Percentiles rank a stretch among this genome's conserved stretches.
phyloP scores from a whole-genome alignment of 176 grass and related monocot species.

The Bromus sterilis region DNA sequence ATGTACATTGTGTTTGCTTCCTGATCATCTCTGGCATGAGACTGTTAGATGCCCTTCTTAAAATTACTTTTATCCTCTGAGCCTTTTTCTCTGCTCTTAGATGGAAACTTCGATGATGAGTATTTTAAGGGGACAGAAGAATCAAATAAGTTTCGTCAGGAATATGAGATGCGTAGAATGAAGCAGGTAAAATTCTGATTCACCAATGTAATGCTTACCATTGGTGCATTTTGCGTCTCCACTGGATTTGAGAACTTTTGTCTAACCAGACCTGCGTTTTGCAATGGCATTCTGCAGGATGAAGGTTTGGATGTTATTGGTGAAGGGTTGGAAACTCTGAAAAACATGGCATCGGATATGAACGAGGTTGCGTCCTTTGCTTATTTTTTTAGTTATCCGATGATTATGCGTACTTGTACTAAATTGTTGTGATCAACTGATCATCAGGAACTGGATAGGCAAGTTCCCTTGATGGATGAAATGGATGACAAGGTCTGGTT shows the following conservation, averaged over 20 bases:
- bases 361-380: slow-evolving; percentile 54
- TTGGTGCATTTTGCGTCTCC: not conserved
- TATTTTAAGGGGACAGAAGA: slow-evolving; percentile 90
- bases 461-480: slow-evolving; percentile 98
- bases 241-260: not conserved
- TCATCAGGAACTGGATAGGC: slow-evolving; percentile 89
- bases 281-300: slow-evolving; percentile 49
- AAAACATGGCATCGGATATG: slow-evolving; percentile 95
- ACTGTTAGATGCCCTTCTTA: not conserved
- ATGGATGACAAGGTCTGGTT: slow-evolving; percentile 85
- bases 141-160: slow-evolving; percentile 63
- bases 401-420: slow-evolving; percentile 1
- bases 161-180: slow-evolving; percentile 93
- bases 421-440: slow-evolving; percentile 10
- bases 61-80: not conserved
- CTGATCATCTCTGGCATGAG: not conserved
- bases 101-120: slow-evolving; percentile 75
- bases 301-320: slow-evolving; percentile 84
- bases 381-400: not conserved
- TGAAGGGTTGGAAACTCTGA: slow-evolving; percentile 86
- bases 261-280: not conserved
- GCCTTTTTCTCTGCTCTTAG: slow-evolving; percentile 10
- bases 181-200: slow-evolving; percentile 49
- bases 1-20: not conserved
- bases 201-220: not conserved